Base-by-base conservation (phyloP, 306 rosid genomes). In the Vicia faba region DNA sequence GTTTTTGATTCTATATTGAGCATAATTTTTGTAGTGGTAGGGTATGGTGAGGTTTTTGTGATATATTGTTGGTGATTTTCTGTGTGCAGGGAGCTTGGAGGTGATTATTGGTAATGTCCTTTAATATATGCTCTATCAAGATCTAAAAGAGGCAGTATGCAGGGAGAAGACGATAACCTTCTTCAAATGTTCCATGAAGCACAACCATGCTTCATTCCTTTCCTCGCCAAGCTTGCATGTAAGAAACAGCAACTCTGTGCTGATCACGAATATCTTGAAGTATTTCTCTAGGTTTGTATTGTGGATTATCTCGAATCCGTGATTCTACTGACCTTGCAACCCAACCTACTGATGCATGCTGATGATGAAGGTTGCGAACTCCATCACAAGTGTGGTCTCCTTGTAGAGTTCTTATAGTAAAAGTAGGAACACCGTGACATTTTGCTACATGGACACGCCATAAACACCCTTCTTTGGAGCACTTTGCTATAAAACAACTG, bases 151-250 rank as follows among this genome's bases (percentile, higher is more conserved):
- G 98, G 98, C 98, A 93, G 56, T 88, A 93, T 45, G 86, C 86
- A 60, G 98, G 97, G 84, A 93, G 97, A 83, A 93, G 78, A 36
- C 84, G 87, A 76, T 83, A 93, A 15, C 98, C 98, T 78, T 93
- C 98, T 83, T 93, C 98, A 80, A 78, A 90, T 73, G 98, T 93
- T 79, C 98, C 98, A 82, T 93, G 98, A 79, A 93, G 98, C 4
- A 97, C 93, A 60, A 97, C 97, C 98, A 93, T 93, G 84, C 98
- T 89, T 16, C 98, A 87, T 63, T 93, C 98, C 86, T 93, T 93
- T 67, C 98, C 98, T 43, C 98, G 96, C 98, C 98, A 93, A 69
- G 98, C 98, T 89, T 93, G 98, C 98, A 93, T 93, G 82, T 93
- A 93, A 61, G 98, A 89, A 72, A 93, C 98, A 71, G 97, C 96